Evolutionary conservation across 768 basidiomycete species (phyloP).

Genomic region (Tephrocybe sp.): DNA sequence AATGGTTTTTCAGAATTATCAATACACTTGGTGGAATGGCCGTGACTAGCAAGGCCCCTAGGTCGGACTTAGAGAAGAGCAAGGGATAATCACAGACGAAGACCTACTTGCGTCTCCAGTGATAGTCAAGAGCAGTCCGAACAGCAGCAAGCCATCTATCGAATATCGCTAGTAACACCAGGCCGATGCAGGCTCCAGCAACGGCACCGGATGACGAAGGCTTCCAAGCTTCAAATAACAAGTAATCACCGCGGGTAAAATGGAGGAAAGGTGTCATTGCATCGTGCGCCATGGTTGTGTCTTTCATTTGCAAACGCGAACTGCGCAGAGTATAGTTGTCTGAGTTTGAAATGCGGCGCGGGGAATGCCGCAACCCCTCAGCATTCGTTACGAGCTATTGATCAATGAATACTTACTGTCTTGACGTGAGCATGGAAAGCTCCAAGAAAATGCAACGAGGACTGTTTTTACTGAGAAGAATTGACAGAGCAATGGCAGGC

Average conservation of each 20-base stretch:
- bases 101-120: constrained; percentile 60
- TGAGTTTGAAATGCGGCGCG: constrained; percentile 7
- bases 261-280: constrained; percentile 72
- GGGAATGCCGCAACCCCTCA: too few species aligned
- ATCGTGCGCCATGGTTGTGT: constrained; percentile 1
- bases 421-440: too few species aligned
- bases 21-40: background rate
- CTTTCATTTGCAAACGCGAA: background rate
- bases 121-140: constrained; percentile 46
- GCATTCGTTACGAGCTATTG: too few species aligned
- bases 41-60: constrained; percentile 17
- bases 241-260: constrained; percentile 59
- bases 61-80: background rate
- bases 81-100: background rate
- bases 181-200: constrained; percentile 69
- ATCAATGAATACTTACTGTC: too few species aligned
- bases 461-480: too few species aligned
- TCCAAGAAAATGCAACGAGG: too few species aligned
- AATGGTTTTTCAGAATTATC: constrained; percentile 8
- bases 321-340: too few species aligned
- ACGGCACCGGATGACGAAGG: constrained; percentile 70
- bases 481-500: too few species aligned
- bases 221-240: constrained; percentile 66
- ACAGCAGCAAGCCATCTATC: constrained; percentile 68
- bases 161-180: constrained; percentile 64